Percentiles rank a stretch among this genome's conserved stretches.
Conservation (phyloP, 1,139 yeast genomes). For the Suhomyces bokatorum region DNA sequence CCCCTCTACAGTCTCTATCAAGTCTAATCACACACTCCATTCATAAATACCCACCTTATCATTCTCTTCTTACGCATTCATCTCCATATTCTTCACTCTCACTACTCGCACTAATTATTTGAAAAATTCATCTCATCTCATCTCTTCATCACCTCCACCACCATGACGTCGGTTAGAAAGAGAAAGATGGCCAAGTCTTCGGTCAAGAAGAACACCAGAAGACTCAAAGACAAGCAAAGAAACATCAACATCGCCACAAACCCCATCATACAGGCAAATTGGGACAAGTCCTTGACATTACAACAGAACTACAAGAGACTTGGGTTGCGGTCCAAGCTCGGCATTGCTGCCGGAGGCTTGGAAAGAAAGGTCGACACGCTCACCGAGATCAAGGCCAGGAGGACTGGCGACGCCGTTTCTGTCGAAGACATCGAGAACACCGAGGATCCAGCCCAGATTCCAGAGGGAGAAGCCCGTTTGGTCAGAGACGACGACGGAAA, state of each 20-base stretch:
- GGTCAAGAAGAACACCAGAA: conserved; percentile 65
- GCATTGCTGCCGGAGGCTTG: conserved; percentile 65
- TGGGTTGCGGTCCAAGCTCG: conserved; percentile 71
- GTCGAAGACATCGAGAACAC: conserved; percentile 43
- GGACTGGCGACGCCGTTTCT: conserved; percentile 28
- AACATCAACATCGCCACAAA: conserved; percentile 64
- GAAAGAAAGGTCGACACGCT: conserved; percentile 52
- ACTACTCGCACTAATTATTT: background rate
- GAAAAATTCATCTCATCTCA: conserved; percentile 14
- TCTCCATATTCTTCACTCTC: too few species aligned
- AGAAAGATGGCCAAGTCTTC: conserved; percentile 81
- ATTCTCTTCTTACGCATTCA: too few species aligned
- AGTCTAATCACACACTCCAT: too few species aligned
- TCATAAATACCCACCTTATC: too few species aligned
- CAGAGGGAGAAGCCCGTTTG: conserved; percentile 81
- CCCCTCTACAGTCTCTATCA: too few species aligned
- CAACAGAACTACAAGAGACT: conserved; percentile 79
- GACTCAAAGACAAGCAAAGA: conserved; percentile 67
- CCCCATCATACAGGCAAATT: conserved; percentile 82
- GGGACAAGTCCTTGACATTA: conserved; percentile 84
- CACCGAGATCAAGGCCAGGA: conserved; percentile 30
- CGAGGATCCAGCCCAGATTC: conserved; percentile 59
- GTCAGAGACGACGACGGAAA: conserved; percentile 73
- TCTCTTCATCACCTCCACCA: conserved; percentile 1
- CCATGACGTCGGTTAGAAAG: conserved; percentile 80